Evolutionary conservation across 192 early-diverging fungal genomes (phyloP).

Genomic region (Linnemannia schmuckeri): DNA sequence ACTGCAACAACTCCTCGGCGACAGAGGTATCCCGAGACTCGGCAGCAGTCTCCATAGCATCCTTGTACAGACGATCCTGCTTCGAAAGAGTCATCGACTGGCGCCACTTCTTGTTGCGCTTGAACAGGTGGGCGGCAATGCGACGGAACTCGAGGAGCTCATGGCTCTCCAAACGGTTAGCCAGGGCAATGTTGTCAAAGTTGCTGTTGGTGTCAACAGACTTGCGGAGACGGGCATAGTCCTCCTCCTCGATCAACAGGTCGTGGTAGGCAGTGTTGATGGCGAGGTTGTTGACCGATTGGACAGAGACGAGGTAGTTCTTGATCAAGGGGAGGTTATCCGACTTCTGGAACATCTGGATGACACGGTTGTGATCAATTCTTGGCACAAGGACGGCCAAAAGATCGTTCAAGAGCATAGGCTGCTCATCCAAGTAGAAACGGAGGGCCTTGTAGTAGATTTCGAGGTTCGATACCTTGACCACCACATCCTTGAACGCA

Average conservation of each 20-base stretch:
- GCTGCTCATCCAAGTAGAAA: conserved; percentile 98
- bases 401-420: conserved; percentile 93
- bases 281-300: conserved; percentile 92
- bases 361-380: conserved; percentile 97
- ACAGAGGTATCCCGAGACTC: conserved; percentile 88
- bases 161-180: conserved; percentile 95
- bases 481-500: conserved; percentile 96
- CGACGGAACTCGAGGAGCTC: conserved; percentile 97
- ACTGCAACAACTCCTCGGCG: conserved; percentile 95
- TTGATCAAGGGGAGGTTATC: conserved; percentile 98
- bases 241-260: conserved; percentile 97
- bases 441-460: conserved; percentile 98
- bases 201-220: conserved; percentile 95
- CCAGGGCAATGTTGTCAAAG: conserved; percentile 94
- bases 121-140: conserved; percentile 96
- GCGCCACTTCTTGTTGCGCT: conserved; percentile 96
- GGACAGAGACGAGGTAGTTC: conserved; percentile 94
- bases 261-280: conserved; percentile 98
- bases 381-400: conserved; percentile 88
- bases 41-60: conserved; percentile 99
- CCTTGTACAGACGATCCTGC: conserved; percentile 97
- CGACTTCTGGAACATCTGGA: conserved; percentile 97
- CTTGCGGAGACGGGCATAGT: conserved; percentile 92
- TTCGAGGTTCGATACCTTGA: conserved; percentile 97
- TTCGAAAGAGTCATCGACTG: conserved; percentile 96